These are phyloP conservation scores for Syncephalastrum contaminatum DNA, from an alignment of 371 early-diverging fungal genomes.

Conservation along the genomic window DNA sequence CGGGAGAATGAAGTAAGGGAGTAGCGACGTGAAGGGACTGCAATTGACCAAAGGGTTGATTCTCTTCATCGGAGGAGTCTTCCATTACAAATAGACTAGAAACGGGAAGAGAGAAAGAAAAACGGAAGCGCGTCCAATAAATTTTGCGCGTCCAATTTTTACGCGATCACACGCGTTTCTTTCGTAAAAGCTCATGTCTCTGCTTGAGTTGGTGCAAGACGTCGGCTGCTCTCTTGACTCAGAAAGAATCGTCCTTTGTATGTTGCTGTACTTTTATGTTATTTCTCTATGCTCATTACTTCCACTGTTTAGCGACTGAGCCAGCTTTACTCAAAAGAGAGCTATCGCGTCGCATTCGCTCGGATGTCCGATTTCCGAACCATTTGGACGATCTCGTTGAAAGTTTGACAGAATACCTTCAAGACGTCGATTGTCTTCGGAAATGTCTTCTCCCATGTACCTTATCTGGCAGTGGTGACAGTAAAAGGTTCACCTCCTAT, in stretches of 20 bases:
- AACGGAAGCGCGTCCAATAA: neutral
- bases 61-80: slow-evolving; percentile 45
- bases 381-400: slow-evolving; percentile 25
- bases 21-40: slow-evolving; percentile 47
- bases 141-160: no score
- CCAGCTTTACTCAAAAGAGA: slow-evolving; percentile 35
- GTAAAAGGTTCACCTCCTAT: slow-evolving; percentile 13
- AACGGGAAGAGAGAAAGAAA: neutral
- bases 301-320: slow-evolving; percentile 13
- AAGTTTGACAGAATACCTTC: slow-evolving; percentile 22
- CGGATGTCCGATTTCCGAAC: slow-evolving; percentile 16
- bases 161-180: no score
- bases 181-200: neutral
- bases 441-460: slow-evolving; percentile 35
- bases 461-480: slow-evolving; percentile 14
- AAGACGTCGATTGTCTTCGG: slow-evolving; percentile 27
- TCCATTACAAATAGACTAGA: slow-evolving; percentile 12
- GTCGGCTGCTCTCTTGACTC: slow-evolving; percentile 17
- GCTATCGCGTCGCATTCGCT: slow-evolving; percentile 27
- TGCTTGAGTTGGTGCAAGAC: slow-evolving; percentile 14
- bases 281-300: neutral
- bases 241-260: slow-evolving; percentile 13
- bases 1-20: slow-evolving; percentile 44
- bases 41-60: slow-evolving; percentile 17
- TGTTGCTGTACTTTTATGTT: neutral